These are phyloP conservation scores for Cicer cuneatum DNA, from an alignment of 306 rosid species.

Conservation along the genomic window DNA sequence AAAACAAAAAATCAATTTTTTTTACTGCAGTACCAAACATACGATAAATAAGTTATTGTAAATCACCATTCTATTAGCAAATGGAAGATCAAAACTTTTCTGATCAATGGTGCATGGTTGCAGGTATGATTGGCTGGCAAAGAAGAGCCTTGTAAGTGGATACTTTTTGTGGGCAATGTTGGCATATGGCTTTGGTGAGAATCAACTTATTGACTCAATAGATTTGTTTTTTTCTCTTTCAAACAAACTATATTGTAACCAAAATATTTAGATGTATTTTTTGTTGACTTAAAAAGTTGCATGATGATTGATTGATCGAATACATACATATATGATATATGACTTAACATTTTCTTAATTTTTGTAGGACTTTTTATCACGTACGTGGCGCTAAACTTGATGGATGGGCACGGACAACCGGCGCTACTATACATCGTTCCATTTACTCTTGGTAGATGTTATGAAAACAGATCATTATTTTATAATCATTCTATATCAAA, in stretches of 20 bases:
- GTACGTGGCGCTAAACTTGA: slow-evolving; percentile 90
- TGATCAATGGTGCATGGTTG: slow-evolving; percentile 23
- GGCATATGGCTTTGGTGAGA: slow-evolving; percentile 93
- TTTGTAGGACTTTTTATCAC: slow-evolving; percentile 85
- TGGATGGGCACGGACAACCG: slow-evolving; percentile 99
- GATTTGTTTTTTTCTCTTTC: not conserved
- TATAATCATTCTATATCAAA: not conserved
- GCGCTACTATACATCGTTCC: slow-evolving; percentile 97
- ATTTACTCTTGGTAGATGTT: slow-evolving; percentile 77
- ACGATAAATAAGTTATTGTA: not conserved
- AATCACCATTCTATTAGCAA: slow-evolving; percentile 16
- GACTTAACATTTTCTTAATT: slow-evolving; percentile 13
- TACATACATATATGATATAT: not conserved
- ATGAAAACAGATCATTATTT: not conserved
- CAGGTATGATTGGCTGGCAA: slow-evolving; percentile 95
- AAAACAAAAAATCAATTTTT: too few species aligned
- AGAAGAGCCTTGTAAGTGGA: slow-evolving; percentile 71
- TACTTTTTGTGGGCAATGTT: slow-evolving; percentile 95
- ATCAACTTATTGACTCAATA: slow-evolving; percentile 31
- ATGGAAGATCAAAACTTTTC: slow-evolving; percentile 30
- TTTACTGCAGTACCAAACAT: not conserved
- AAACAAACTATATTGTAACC: slow-evolving; percentile 11
- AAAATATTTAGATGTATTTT: not conserved
- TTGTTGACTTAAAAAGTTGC: slow-evolving; percentile 20
- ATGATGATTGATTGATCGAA: slow-evolving; percentile 18